Base-by-base conservation (phyloP, 2,329 filamentous ascomycete genomes). In the Sordariomycetes sp. region DNA sequence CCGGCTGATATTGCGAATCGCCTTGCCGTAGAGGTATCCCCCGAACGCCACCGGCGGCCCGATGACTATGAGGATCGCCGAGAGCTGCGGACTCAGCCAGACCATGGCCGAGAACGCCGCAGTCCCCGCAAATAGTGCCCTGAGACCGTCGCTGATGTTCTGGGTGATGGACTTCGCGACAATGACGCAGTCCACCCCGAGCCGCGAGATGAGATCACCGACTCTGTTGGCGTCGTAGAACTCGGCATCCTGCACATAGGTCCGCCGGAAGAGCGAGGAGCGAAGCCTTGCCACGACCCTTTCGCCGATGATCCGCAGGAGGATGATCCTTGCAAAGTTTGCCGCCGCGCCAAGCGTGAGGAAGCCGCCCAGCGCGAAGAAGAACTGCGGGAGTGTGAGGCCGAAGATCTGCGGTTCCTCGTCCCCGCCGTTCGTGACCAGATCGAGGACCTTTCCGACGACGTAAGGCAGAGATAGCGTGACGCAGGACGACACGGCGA, bases 191-290 rank as follows among this genome's bases (percentile, higher is more conserved):
- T 99, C 95, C 2, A 92, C 96, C 66, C 93, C 92, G 53, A 99
- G 83, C 43, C 95, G 87, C 43, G 93, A 97, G 67, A 99, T 97
- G 65, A 99, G 76, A 69, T 99, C 94, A 70, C 94, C 94, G 28
- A 97, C 92, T 28, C 94, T 83, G 74, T 99, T 99, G 46, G 94
- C 94, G 69, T 99, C 94, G 68, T 99, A 99, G 75, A 99, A 99
- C 68, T 97, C 94, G 60, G 94, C 94, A 71, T 99, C 94, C 71
- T 99, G 94, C n/a, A 94, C 81, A 65, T 95, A 96, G 0, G 94
- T 99, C 62, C 88, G 85, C 63, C 90, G 85, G 75, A 96, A 99
- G 3, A 99, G 83, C 68, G 90, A 88, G 18, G 92, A 93, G 61
- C 94, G 85, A 58, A 99, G 79, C 64, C 93, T 84, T 12, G 93